Conservation (phyloP, 2,329 filamentous ascomycete species). For the Akanthomyces muscarius region DNA sequence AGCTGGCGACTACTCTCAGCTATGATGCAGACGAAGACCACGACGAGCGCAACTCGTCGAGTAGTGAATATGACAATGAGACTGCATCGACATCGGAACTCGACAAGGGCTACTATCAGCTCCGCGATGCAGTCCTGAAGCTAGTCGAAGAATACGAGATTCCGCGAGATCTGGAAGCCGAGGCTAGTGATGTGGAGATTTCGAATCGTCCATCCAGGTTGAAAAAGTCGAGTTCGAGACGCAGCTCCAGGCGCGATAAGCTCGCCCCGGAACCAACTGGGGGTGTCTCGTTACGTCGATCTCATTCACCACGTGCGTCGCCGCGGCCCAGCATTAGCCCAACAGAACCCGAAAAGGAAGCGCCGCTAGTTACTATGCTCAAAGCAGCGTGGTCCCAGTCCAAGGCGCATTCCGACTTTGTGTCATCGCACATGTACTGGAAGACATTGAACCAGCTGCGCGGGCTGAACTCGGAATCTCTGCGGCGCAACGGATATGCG, state of each 20-base stretch:
- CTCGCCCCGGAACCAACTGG: conserved; percentile 12
- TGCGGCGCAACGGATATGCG: conserved; percentile 66
- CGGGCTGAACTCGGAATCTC: conserved; percentile 54
- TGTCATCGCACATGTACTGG: conserved; percentile 81
- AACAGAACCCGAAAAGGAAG: conserved; percentile 31
- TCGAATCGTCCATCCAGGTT: conserved; percentile 65
- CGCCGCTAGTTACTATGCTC: conserved; percentile 59
- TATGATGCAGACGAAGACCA: conserved; percentile 65
- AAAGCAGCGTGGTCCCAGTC: conserved; percentile 73
- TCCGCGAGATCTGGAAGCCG: conserved; percentile 60
- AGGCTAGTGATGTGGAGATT: conserved; percentile 58
- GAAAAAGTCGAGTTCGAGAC: conserved; percentile 58
- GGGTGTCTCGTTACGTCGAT: conserved; percentile 6
- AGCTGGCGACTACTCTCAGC: conserved; percentile 66
- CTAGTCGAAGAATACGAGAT: conserved; percentile 81
- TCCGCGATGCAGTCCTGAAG: conserved; percentile 76
- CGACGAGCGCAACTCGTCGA: conserved; percentile 54
- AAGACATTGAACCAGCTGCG: conserved; percentile 73
- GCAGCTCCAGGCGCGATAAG: conserved; percentile 28
- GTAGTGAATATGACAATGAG: conserved; percentile 57
- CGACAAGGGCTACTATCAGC: conserved; percentile 74
- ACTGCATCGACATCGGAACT: conserved; percentile 61
- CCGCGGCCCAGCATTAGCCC: not conserved
- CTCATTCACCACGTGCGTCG: not conserved
- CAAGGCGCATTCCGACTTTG: conserved; percentile 74